phyloP scores from a whole-genome alignment of 768 basidiomycete species.

The Polyporus arcularius region DNA sequence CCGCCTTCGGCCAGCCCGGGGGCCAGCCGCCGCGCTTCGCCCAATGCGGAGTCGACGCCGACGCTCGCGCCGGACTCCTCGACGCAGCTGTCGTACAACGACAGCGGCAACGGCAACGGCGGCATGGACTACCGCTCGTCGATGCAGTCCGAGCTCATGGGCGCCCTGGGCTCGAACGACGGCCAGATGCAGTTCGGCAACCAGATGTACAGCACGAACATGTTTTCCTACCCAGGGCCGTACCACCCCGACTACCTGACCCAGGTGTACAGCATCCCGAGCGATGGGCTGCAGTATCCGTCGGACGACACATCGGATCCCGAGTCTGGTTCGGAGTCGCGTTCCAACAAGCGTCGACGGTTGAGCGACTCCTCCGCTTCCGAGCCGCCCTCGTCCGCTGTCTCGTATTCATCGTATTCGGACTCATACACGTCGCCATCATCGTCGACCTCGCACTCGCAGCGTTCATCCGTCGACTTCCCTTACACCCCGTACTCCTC shows the following conservation, averaged over 20 bases:
- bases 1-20: slow-evolving; percentile 72
- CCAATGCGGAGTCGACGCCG: slow-evolving; percentile 55
- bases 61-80: slow-evolving; percentile 73
- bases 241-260: slow-evolving; percentile 73
- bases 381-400: slow-evolving; percentile 60
- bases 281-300: slow-evolving; percentile 57
- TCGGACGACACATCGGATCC: slow-evolving; percentile 47
- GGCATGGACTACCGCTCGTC: slow-evolving; percentile 42
- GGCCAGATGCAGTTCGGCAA: slow-evolving; percentile 21
- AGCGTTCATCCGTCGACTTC: slow-evolving; percentile 63
- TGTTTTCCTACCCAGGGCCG: slow-evolving; percentile 60
- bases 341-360: slow-evolving; percentile 66
- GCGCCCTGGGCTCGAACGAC: slow-evolving; percentile 41
- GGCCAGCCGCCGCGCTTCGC: slow-evolving; percentile 72
- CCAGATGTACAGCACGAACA: slow-evolving; percentile 37
- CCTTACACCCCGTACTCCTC: slow-evolving; percentile 59
- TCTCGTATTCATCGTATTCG: slow-evolving; percentile 61
- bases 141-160: slow-evolving; percentile 54
- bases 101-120: slow-evolving; percentile 4
- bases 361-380: slow-evolving; percentile 62
- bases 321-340: slow-evolving; percentile 31
- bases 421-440: slow-evolving; percentile 60
- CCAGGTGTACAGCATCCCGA: slow-evolving; percentile 46
- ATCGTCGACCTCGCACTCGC: slow-evolving; percentile 58
- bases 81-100: slow-evolving; percentile 46